These are phyloP conservation scores for Aureobasidium sp. DNA, from an alignment of 2,329 filamentous ascomycete species.

Conservation along the genomic window DNA sequence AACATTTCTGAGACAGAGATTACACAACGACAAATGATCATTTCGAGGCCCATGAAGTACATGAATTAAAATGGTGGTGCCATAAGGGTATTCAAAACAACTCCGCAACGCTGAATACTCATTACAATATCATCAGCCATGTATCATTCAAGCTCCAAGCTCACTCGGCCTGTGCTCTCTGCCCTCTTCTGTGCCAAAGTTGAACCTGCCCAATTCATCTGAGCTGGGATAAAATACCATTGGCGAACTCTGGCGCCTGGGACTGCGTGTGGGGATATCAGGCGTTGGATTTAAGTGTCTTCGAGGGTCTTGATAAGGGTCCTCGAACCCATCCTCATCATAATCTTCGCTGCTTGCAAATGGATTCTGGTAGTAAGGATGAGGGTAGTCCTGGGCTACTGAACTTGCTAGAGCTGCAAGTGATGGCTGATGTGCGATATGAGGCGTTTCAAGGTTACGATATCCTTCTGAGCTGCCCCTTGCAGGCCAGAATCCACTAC, in stretches of 20 bases:
- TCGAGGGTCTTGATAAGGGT: not conserved
- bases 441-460: not conserved
- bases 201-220: constrained; percentile 15
- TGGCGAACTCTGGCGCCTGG: constrained; percentile 11
- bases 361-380: constrained; percentile 14
- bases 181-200: constrained; percentile 15
- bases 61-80: not conserved
- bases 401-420: not conserved
- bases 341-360: constrained; percentile 14
- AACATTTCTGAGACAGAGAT: too few relatives aligned
- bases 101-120: not conserved
- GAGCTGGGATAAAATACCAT: constrained; percentile 15
- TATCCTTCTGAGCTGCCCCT: not conserved
- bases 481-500: constrained; percentile 7
- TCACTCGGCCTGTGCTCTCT: not conserved
- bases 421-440: not conserved
- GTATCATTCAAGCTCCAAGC: not conserved
- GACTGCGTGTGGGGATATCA: constrained; percentile 15
- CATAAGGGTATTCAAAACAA: not conserved
- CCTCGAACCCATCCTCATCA: constrained; percentile 9
- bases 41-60: too few relatives aligned
- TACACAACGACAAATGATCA: too few relatives aligned
- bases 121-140: not conserved
- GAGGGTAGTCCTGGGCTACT: constrained; percentile 6
- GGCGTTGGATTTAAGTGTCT: constrained; percentile 11